A percentile compares a stretch with the other conserved stretches of the same genome.
phyloP scores from a whole-genome alignment of 371 early-diverging fungal species.

The Apophysomyces ossiformis region DNA sequence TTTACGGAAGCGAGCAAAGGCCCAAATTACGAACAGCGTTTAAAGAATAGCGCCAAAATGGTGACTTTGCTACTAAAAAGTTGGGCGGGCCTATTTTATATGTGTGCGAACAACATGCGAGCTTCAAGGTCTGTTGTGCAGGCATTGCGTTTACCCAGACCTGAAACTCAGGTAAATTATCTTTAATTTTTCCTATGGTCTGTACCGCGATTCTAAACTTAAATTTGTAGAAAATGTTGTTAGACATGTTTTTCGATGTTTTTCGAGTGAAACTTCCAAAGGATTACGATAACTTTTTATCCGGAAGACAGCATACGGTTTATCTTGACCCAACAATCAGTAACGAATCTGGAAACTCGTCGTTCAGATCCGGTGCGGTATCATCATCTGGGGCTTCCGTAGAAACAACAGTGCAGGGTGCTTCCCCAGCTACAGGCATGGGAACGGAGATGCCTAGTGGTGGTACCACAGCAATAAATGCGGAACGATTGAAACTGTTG shows the following conservation, averaged over 20 bases:
- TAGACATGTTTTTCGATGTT: conserved; percentile 81
- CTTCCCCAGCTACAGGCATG: neutral
- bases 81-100: conserved; percentile 83
- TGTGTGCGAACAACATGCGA: conserved; percentile 75
- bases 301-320: conserved; percentile 51
- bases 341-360: conserved; percentile 18
- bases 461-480: conserved; percentile 36
- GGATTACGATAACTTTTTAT: conserved; percentile 63
- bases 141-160: conserved; percentile 72
- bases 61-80: conserved; percentile 68
- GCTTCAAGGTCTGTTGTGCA: conserved; percentile 78
- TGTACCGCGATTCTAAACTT: neutral
- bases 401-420: neutral
- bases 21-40: conserved; percentile 62
- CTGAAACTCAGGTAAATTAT: conserved; percentile 72
- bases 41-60: conserved; percentile 67
- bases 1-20: conserved; percentile 79
- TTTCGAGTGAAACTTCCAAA: conserved; percentile 74
- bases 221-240: conserved; percentile 62
- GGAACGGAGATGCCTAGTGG: neutral
- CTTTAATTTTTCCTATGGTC: neutral
- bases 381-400: neutral
- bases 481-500: conserved; percentile 63
- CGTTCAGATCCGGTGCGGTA: conserved; percentile 13
- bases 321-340: conserved; percentile 38